phyloP scores from a whole-genome alignment of 176 grass and related monocot genomes.

The Aegilops sharonensis region DNA sequence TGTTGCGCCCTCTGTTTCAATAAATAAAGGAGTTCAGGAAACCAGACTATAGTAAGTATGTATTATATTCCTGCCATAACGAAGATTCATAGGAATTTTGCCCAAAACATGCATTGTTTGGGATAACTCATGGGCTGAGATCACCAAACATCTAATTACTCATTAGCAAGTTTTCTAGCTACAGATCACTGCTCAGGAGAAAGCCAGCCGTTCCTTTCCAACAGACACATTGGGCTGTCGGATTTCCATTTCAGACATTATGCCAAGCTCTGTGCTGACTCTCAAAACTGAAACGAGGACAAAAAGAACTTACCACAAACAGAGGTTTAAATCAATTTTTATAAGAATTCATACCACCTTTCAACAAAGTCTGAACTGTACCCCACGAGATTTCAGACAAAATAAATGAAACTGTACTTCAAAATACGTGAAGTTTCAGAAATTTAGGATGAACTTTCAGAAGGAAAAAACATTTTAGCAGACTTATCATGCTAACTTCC shows the following conservation, averaged over 20 bases:
- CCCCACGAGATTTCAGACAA: neutral
- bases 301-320: neutral
- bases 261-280: neutral
- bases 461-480: neutral
- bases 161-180: neutral
- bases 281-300: neutral
- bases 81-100: neutral
- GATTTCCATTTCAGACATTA: too few species aligned
- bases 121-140: too few species aligned
- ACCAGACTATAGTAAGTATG: neutral
- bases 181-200: neutral
- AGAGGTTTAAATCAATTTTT: neutral
- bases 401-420: neutral
- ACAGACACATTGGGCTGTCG: too few species aligned
- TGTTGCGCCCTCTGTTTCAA: neutral
- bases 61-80: neutral
- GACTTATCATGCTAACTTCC: too few species aligned
- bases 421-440: neutral
- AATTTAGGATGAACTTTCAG: neutral
- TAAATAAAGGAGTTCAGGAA: neutral
- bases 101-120: too few species aligned
- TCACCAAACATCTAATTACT: too few species aligned
- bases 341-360: neutral
- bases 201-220: neutral
- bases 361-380: neutral